Percentiles rank a stretch among this genome's conserved stretches.
These are phyloP conservation scores for Pythium sukuiense DNA, from an alignment of 352 stramenopile genomes.

Conservation along the genomic window DNA sequence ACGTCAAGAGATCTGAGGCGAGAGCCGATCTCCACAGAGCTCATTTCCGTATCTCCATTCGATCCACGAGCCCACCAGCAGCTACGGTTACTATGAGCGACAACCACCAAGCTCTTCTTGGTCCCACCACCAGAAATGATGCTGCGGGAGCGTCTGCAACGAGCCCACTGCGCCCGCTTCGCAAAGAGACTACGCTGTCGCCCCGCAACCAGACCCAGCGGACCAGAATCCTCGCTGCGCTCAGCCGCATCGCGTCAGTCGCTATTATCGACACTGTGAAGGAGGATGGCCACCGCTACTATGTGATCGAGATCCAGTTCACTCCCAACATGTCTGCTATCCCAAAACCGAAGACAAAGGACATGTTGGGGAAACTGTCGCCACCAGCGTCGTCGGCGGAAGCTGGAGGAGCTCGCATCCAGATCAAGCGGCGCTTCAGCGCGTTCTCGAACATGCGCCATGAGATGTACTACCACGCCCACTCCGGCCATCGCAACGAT, in stretches of 20 bases:
- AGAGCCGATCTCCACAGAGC: too few relatives aligned
- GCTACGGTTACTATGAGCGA: too few relatives aligned
- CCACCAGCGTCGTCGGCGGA: background rate
- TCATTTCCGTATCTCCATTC: too few relatives aligned
- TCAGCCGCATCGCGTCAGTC: slow-evolving; percentile 15
- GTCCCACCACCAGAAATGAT: background rate
- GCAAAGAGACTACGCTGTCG: slow-evolving; percentile 9
- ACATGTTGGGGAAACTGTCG: background rate
- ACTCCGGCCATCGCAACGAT: slow-evolving; percentile 15
- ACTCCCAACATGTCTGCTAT: background rate
- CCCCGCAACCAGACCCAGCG: slow-evolving; percentile 18
- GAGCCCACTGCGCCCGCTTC: slow-evolving; percentile 6
- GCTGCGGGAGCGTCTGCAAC: background rate
- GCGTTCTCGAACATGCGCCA: slow-evolving; percentile 22
- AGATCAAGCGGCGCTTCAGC: slow-evolving; percentile 17
- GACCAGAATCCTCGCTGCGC: slow-evolving; percentile 2
- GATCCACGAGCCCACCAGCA: too few relatives aligned
- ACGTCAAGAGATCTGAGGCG: too few relatives aligned
- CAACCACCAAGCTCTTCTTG: too few relatives aligned
- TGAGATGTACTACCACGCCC: slow-evolving; percentile 21
- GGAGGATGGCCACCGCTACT: slow-evolving; percentile 17
- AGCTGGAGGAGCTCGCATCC: background rate
- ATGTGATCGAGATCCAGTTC: slow-evolving; percentile 15
- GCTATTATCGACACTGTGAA: slow-evolving; percentile 8
- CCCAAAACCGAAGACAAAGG: background rate